Conservation (phyloP, 1,284 basidiomycete species). For the Pascua guehoae region DNA sequence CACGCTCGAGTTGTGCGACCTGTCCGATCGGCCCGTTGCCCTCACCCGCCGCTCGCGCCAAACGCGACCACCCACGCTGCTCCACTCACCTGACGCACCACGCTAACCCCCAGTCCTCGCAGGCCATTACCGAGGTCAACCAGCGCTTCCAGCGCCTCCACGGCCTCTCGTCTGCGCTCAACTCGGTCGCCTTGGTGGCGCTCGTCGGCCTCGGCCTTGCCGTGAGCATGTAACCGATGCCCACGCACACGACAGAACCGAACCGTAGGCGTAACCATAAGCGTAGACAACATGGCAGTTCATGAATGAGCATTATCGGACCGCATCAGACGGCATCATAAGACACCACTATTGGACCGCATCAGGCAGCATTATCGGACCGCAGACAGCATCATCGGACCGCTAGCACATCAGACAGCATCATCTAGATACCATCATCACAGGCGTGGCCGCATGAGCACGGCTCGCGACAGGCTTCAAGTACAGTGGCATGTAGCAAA, state of each 20-base stretch:
- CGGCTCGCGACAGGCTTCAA: too few relatives aligned
- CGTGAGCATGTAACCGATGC: conserved; percentile 48
- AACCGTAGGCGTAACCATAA: background rate
- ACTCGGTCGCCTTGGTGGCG: conserved; percentile 60
- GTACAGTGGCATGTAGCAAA: too few relatives aligned
- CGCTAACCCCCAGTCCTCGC: conserved; percentile 56
- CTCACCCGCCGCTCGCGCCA: too few relatives aligned
- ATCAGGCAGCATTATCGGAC: too few relatives aligned
- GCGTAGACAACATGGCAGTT: background rate
- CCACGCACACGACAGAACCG: background rate
- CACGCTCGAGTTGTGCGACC: too few relatives aligned
- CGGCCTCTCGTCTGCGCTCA: conserved; percentile 59
- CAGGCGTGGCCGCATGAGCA: too few relatives aligned
- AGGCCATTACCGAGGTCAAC: conserved; percentile 65
- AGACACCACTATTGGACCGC: background rate
- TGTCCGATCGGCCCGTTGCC: too few relatives aligned
- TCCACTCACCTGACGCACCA: too few relatives aligned
- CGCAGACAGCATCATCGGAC: background rate
- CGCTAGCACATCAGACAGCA: background rate
- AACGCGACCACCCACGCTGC: too few relatives aligned
- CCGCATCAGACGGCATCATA: background rate
- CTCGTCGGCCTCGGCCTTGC: conserved; percentile 65
- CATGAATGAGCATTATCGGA: background rate
- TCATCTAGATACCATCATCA: too few relatives aligned
- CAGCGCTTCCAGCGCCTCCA: conserved; percentile 63